A percentile compares a stretch with the other conserved stretches of the same genome.
phyloP scores from a whole-genome alignment of 768 basidiomycete species.

The Macrocybe gigantea region DNA sequence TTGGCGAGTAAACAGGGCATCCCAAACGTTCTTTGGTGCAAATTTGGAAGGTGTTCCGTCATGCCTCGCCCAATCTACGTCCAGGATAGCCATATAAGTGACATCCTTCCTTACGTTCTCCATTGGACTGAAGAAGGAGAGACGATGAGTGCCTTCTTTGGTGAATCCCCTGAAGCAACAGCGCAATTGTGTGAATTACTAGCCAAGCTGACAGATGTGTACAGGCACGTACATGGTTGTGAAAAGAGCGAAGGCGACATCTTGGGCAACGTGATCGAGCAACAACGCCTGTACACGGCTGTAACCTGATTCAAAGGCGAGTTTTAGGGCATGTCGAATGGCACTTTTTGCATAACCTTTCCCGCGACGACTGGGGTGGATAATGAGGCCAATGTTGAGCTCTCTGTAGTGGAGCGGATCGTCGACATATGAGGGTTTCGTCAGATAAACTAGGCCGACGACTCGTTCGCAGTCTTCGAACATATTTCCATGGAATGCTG shows the following conservation, averaged over 20 bases:
- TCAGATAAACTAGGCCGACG: constrained; percentile 41
- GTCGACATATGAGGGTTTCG: constrained; percentile 18
- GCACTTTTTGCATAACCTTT: constrained; percentile 43
- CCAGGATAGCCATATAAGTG: constrained; percentile 54
- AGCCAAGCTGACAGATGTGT: background rate
- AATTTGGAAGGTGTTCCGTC: constrained; percentile 13
- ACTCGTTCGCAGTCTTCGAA: constrained; percentile 5
- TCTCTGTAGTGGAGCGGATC: constrained; percentile 33
- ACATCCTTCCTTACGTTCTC: constrained; percentile 50
- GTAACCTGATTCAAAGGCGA: constrained; percentile 38
- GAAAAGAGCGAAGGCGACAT: constrained; percentile 42
- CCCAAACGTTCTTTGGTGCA: constrained; percentile 46
- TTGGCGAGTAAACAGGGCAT: constrained; percentile 55
- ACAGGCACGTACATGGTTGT: constrained; percentile 27
- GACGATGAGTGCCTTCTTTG: constrained; percentile 59
- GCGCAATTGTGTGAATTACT: background rate
- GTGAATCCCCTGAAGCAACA: constrained; percentile 40
- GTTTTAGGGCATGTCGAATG: constrained; percentile 34
- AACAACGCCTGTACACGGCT: constrained; percentile 52
- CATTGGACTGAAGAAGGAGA: constrained; percentile 41
- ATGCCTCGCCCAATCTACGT: constrained; percentile 50
- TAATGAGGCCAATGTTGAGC: constrained; percentile 50
- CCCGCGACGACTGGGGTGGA: constrained; percentile 29
- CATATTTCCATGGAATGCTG: too few species aligned
- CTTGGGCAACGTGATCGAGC: constrained; percentile 36